phyloP scores from a whole-genome alignment of 2,329 filamentous ascomycete species.

The Amphichorda felina region DNA sequence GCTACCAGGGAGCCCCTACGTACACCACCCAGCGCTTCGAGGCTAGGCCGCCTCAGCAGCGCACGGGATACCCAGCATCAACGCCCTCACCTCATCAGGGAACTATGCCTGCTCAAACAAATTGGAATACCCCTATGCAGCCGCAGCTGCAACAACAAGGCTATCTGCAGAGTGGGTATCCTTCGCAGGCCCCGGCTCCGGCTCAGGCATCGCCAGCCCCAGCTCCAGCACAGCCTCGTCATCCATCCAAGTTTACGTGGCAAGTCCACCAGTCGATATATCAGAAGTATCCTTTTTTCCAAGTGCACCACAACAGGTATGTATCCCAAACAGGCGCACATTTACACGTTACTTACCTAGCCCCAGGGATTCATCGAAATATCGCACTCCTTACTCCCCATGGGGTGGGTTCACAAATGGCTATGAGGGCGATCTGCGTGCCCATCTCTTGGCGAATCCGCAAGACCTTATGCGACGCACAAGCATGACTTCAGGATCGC shows the following conservation, averaged over 20 bases:
- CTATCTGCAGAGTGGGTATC: neutral
- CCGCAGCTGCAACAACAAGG: neutral
- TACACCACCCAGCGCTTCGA: conserved; percentile 13
- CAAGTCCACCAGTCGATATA: conserved; percentile 28
- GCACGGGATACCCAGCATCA: conserved; percentile 1
- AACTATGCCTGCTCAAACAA: neutral
- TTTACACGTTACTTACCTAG: neutral
- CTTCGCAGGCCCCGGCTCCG: neutral
- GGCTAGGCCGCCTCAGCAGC: conserved; percentile 5
- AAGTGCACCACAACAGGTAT: conserved; percentile 47
- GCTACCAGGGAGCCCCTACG: neutral
- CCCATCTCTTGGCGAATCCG: conserved; percentile 27
- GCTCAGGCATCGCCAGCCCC: conserved; percentile 3
- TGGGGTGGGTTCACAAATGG: conserved; percentile 49
- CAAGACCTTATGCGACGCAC: conserved; percentile 15
- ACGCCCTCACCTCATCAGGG: neutral
- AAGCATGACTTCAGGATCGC: conserved; percentile 5
- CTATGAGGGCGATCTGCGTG: conserved; percentile 40
- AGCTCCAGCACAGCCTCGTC: conserved; percentile 4
- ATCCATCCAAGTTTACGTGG: conserved; percentile 17
- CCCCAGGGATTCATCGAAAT: conserved; percentile 39
- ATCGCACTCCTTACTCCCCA: conserved; percentile 46
- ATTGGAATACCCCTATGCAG: neutral
- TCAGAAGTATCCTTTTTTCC: conserved; percentile 46
- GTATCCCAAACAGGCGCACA: neutral